Base-by-base conservation (phyloP, 2,329 filamentous ascomycete genomes). In the Pseudocercospora eumusae region DNA sequence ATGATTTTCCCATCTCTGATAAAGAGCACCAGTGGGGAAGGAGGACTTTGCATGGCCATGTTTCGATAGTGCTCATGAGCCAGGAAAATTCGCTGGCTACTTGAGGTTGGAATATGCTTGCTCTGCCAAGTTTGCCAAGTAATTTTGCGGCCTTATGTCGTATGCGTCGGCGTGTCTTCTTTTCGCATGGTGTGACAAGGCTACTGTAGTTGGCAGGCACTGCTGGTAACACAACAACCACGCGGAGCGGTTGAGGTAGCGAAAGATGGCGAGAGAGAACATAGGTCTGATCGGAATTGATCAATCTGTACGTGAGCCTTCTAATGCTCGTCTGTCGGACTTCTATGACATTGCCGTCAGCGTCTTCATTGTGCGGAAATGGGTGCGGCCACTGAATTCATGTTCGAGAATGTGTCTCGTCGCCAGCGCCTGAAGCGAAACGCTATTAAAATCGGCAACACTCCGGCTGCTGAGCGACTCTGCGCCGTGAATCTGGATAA, bases 111-210 rank as follows among this genome's bases (percentile, higher is more conserved):
- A 31, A 7, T 28, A 18, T 52, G 23, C 21, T 28, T 18, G 9
- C 21, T 28, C 25, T 52, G 47, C 47, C 47, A 52, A 52, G 47
- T 6, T 52, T 25, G 47, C 47, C 47, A 52, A 52, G 47, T 25
- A n/a, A 2, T 25, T 0, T 52, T 25, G 23, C 25, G 47, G 47
- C 23, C 47, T 28, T 52, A 28, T 52, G 25, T 52, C 47, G 25
- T 52, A 25, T 52, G 47, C 47, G 31, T 52, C 47, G 47, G 47
- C 47, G 47, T 52, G 47, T n/a, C 47, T 52, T 52, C 25, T 52
- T 52, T 27, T 52, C 45, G 47, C 47, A 52, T 25, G 47, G 47
- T 25, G 23, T 13, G 18, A 47, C 44, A 47, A 20, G 18, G 18
- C 18, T 20, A 47, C 21, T 47, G 18, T 47, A 11, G 18, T 47